Conservation (phyloP, 257 asterid species). For the Thymus mandschuricus region DNA sequence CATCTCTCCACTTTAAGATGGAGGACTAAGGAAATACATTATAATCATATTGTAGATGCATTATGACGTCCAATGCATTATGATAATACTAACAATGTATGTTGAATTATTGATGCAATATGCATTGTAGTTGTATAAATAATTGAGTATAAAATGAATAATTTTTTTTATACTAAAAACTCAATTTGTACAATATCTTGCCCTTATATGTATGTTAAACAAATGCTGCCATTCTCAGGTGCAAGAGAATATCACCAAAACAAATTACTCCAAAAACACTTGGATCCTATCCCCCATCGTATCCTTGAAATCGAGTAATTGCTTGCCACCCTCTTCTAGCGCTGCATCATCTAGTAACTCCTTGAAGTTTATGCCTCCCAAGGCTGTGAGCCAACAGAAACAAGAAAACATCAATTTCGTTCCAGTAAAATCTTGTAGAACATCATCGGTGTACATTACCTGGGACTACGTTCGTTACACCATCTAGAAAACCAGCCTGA, state of each 20-base stretch:
- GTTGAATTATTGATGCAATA: too few species aligned
- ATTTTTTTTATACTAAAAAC: too few species aligned
- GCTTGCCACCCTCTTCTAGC: conserved; percentile 75
- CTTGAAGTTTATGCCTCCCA: conserved; percentile 79
- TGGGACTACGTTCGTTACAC: conserved; percentile 80
- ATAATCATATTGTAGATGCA: too few species aligned
- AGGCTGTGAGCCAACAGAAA: conserved; percentile 50
- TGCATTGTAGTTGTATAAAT: too few species aligned
- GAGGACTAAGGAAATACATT: too few species aligned
- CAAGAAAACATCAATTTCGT: conserved; percentile 2
- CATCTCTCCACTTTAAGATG: too few species aligned
- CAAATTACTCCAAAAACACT: conserved; percentile 68
- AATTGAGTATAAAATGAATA: too few species aligned
- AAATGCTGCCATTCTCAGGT: background rate
- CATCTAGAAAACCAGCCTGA: conserved; percentile 95
- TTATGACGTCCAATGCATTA: too few species aligned
- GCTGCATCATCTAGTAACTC: conserved; percentile 65
- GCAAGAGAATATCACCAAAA: background rate
- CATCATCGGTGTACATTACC: conserved; percentile 43
- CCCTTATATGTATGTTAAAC: background rate
- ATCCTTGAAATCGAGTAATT: conserved; percentile 76
- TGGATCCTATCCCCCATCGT: conserved; percentile 86
- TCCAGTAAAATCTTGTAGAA: background rate
- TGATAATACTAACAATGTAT: too few species aligned
- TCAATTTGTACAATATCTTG: too few species aligned